Conservation (phyloP, 2,329 filamentous ascomycete species). For the Corinectria fuckeliana region DNA sequence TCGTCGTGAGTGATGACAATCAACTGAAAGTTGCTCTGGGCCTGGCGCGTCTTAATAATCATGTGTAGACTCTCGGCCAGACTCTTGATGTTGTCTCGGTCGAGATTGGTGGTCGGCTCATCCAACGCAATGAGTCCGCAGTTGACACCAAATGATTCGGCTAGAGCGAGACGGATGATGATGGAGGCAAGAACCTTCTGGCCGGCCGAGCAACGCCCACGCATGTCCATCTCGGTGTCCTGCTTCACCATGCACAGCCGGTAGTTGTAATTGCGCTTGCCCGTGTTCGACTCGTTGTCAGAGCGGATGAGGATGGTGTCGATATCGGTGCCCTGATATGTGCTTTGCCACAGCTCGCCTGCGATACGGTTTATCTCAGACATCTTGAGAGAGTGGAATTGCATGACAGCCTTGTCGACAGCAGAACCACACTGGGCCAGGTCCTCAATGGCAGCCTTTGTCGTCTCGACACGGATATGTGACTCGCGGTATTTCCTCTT, state of each 20-base stretch:
- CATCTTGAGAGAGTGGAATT: conserved; percentile 96
- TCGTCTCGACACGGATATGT: conserved; percentile 89
- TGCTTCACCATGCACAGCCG: conserved; percentile 98
- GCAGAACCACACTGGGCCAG: conserved; percentile 81
- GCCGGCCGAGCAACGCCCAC: conserved; percentile 92
- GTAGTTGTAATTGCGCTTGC: conserved; percentile 92
- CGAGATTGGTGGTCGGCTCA: conserved; percentile 96
- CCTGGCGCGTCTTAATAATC: conserved; percentile 83
- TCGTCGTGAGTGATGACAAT: conserved; percentile 99
- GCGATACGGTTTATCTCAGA: conserved; percentile 96
- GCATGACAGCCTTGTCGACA: conserved; percentile 96
- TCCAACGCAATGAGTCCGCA: conserved; percentile 97
- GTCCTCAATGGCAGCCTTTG: conserved; percentile 91
- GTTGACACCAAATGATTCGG: conserved; percentile 94
- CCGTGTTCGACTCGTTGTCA: conserved; percentile 77
- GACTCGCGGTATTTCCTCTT: conserved; percentile 81
- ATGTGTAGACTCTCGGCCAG: conserved; percentile 83
- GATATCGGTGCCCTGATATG: conserved; percentile 96
- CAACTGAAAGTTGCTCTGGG: conserved; percentile 94
- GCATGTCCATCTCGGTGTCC: conserved; percentile 99
- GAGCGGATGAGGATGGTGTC: conserved; percentile 96
- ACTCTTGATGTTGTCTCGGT: conserved; percentile 91
- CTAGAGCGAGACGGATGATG: conserved; percentile 94
- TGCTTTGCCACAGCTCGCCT: conserved; percentile 94
- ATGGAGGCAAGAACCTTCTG: conserved; percentile 97